A percentile compares a stretch with the other conserved stretches of the same genome.
These are phyloP conservation scores for Incumbomyces lentus DNA, from an alignment of 2,329 filamentous ascomycete genomes.

Conservation along the genomic window DNA sequence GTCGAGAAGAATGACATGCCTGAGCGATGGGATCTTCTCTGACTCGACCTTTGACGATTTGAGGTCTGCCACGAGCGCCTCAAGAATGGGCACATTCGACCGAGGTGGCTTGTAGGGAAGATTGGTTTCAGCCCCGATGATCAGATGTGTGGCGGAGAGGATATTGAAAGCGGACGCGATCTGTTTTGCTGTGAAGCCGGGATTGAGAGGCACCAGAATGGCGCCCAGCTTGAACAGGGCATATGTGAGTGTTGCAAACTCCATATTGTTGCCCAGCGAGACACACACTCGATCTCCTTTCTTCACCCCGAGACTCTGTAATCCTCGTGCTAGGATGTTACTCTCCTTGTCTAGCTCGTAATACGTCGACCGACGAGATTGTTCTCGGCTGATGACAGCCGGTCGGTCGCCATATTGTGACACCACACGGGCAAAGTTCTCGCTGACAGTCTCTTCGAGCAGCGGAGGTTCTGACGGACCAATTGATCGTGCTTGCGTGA, in stretches of 20 bases:
- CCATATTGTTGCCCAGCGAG: conserved; percentile 72
- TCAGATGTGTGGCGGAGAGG: conserved; percentile 59
- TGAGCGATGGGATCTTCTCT: conserved; percentile 56
- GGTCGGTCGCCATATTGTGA: conserved; percentile 34
- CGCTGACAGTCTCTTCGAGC: conserved; percentile 37
- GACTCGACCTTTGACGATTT: conserved; percentile 38
- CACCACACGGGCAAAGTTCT: conserved; percentile 37
- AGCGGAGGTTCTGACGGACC: conserved; percentile 30
- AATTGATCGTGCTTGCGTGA: conserved; percentile 14
- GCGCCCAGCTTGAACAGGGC: conserved; percentile 91
- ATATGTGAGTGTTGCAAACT: conserved; percentile 71
- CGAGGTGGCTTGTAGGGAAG: conserved; percentile 55
- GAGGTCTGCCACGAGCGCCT: conserved; percentile 43
- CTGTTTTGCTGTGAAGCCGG: conserved; percentile 72
- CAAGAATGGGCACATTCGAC: conserved; percentile 49
- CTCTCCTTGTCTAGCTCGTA: conserved; percentile 53
- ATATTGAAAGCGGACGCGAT: conserved; percentile 69
- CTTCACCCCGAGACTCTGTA: conserved; percentile 19
- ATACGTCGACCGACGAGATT: conserved; percentile 61
- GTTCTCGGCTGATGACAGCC: conserved; percentile 52
- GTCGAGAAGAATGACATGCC: conserved; percentile 64
- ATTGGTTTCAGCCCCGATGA: conserved; percentile 83
- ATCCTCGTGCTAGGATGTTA: conserved; percentile 19
- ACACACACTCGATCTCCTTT: conserved; percentile 64
- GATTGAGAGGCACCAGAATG: conserved; percentile 85